phyloP scores from a whole-genome alignment of 2,329 filamentous ascomycete species.

The Exophiala xenobiotica region DNA sequence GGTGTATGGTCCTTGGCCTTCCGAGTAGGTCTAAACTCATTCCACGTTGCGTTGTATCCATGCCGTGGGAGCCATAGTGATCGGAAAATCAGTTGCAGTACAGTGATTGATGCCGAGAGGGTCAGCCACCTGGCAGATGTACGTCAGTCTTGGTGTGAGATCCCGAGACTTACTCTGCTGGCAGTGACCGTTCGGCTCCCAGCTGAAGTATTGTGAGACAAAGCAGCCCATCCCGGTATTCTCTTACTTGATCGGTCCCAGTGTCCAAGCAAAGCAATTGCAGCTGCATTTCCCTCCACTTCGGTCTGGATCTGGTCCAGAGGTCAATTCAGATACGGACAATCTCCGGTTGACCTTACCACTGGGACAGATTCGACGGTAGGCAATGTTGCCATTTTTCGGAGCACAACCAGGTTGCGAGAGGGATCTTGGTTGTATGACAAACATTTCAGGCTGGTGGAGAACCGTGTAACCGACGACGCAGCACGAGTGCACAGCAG shows the following conservation, averaged over 20 bases:
- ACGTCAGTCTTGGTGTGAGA: not conserved
- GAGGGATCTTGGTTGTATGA: too few species aligned
- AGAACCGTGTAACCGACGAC: too few species aligned
- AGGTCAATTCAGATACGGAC: too few species aligned
- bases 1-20: not conserved
- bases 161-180: not conserved
- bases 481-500: too few species aligned
- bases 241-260: not conserved
- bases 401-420: too few species aligned
- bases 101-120: not conserved
- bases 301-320: too few species aligned
- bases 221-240: not conserved
- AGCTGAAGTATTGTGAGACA: not conserved
- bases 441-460: too few species aligned
- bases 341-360: too few species aligned
- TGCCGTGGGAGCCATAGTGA: not conserved
- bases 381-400: too few species aligned
- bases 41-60: not conserved
- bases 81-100: not conserved
- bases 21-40: not conserved
- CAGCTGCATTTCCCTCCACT: too few species aligned
- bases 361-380: too few species aligned
- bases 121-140: not conserved
- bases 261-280: too few species aligned
- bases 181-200: not conserved